Percentiles rank a stretch among this genome's conserved stretches.
Evolutionary conservation across 768 basidiomycete genomes (phyloP).

Genomic region (Termitomyces sp.): DNA sequence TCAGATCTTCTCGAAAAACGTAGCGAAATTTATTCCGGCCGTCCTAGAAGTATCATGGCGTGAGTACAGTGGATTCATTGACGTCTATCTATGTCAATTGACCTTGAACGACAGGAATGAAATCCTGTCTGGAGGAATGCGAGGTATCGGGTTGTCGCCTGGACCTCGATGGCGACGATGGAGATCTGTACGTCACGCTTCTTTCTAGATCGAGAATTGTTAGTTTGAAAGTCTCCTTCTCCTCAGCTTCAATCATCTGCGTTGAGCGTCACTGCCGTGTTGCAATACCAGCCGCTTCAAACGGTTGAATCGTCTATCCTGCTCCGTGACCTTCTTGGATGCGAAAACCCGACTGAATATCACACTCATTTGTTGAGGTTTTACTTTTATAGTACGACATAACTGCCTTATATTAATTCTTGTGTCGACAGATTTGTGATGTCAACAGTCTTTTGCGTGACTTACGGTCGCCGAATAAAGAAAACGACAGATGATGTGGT

Average conservation of each 20-base stretch:
- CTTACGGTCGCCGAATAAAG: conserved; percentile 10
- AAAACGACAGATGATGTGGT: conserved; percentile 4
- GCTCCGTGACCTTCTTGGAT: conserved; percentile 6
- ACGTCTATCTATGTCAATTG: background rate
- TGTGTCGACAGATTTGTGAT: conserved; percentile 3
- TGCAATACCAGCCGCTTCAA: conserved; percentile 10
- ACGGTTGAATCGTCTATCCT: conserved; percentile 8
- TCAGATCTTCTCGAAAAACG: conserved; percentile 29
- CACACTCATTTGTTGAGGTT: conserved; percentile 7
- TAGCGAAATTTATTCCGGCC: conserved; percentile 30
- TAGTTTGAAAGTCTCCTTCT: background rate
- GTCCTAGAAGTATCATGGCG: conserved; percentile 26
- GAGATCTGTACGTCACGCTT: conserved; percentile 23
- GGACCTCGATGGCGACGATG: conserved; percentile 29
- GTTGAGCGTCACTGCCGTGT: conserved; percentile 3
- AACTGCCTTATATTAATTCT: background rate
- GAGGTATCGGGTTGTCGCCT: conserved; percentile 29
- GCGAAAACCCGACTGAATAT: background rate
- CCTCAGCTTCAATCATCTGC: conserved; percentile 8
- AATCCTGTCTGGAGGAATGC: conserved; percentile 28
- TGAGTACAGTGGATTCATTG: conserved; percentile 16
- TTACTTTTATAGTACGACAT: background rate
- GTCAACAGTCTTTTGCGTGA: conserved; percentile 11
- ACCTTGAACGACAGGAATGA: conserved; percentile 18
- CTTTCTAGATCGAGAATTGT: background rate